Evolutionary conservation across 805 yeast species (phyloP).

Genomic region (Ogataea nonfermentans): DNA sequence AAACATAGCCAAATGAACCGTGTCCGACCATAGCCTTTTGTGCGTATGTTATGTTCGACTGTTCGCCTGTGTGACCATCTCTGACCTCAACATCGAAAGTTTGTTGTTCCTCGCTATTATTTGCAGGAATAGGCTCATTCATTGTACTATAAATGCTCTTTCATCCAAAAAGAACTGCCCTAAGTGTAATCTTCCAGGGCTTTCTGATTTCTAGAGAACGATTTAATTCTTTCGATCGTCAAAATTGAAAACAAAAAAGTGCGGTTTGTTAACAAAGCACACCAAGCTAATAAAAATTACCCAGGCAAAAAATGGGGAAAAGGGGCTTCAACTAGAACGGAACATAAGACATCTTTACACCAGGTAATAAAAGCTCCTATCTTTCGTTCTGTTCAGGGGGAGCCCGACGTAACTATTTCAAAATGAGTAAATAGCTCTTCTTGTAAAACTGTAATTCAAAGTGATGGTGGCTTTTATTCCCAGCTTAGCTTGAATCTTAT

Average conservation of each 20-base stretch:
- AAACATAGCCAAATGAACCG: constrained; percentile 99
- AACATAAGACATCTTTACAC: constrained; percentile 3
- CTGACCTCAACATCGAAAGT: constrained; percentile 61
- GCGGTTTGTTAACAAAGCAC: constrained; percentile 6
- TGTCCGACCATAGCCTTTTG: constrained; percentile 93
- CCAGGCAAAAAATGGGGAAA: constrained; percentile 13
- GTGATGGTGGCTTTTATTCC: no score
- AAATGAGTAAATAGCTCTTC: no score
- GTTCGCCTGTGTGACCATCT: constrained; percentile 68
- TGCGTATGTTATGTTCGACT: constrained; percentile 65
- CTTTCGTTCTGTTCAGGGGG: neutral
- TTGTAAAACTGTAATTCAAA: no score
- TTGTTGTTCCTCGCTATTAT: constrained; percentile 19
- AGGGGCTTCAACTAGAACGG: neutral
- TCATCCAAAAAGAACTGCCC: constrained; percentile 1
- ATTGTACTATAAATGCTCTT: neutral
- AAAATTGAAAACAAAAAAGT: constrained; percentile 8
- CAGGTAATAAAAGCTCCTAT: neutral
- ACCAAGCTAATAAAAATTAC: constrained; percentile 3
- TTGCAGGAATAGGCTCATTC: constrained; percentile 7
- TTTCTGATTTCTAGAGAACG: neutral
- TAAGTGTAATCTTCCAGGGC: neutral
- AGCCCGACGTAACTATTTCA: no score
- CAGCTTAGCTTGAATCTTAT: no score
- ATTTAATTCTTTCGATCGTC: constrained; percentile 2